phyloP scores from a whole-genome alignment of 2,329 filamentous ascomycete species.

The Fusarium solani-melongenae region DNA sequence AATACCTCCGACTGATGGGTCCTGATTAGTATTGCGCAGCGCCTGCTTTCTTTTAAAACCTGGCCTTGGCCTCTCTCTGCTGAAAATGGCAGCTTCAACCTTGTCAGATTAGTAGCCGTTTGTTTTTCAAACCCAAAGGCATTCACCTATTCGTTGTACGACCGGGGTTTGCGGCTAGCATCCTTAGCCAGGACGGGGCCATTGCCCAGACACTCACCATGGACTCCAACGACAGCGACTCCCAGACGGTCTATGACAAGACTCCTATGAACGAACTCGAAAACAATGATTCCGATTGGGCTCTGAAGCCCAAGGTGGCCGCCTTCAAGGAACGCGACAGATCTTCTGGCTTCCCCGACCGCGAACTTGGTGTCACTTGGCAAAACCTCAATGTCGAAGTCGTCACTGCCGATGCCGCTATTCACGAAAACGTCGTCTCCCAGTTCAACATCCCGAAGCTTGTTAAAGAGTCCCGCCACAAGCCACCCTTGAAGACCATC shows the following conservation, averaged over 20 bases:
- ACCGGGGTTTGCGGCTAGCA: slow-evolving; percentile 10
- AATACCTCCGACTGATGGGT: neutral
- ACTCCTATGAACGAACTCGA: slow-evolving; percentile 15
- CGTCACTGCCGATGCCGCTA: slow-evolving; percentile 68
- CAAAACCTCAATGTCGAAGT: slow-evolving; percentile 72
- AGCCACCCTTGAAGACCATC: slow-evolving; percentile 71
- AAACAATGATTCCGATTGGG: slow-evolving; percentile 52
- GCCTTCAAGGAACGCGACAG: slow-evolving; percentile 55
- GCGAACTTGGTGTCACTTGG: slow-evolving; percentile 73
- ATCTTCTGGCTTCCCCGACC: slow-evolving; percentile 58
- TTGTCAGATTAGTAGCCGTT: neutral
- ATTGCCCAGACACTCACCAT: slow-evolving; percentile 30
- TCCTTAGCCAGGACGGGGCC: slow-evolving; percentile 8
- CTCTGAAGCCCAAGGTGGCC: slow-evolving; percentile 60
- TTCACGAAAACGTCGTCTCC: slow-evolving; percentile 73
- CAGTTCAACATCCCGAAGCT: slow-evolving; percentile 67
- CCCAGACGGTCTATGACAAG: slow-evolving; percentile 39
- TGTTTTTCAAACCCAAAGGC: neutral
- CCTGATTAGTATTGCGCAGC: neutral
- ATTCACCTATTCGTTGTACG: neutral
- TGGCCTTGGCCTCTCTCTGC: neutral
- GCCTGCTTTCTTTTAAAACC: slow-evolving; percentile 1
- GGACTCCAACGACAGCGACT: slow-evolving; percentile 43
- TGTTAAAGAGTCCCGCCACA: slow-evolving; percentile 63
- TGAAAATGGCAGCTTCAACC: neutral